phyloP scores from a whole-genome alignment of 2,329 filamentous ascomycete species.

The Geosmithia morbida region DNA sequence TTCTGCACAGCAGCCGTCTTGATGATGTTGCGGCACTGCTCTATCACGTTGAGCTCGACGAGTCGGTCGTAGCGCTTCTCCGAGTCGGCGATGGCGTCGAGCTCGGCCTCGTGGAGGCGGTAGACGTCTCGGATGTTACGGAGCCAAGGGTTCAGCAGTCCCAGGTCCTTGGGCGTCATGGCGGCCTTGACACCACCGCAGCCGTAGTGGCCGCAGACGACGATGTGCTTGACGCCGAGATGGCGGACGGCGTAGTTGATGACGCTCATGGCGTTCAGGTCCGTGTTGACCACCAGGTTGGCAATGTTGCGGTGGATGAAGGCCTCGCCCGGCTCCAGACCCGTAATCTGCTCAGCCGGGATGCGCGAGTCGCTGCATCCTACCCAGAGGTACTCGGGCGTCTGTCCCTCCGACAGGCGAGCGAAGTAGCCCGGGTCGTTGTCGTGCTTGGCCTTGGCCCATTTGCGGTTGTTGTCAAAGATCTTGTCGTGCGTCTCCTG shows the following conservation, averaged over 20 bases:
- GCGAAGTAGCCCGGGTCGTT: slow-evolving; percentile 52
- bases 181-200: slow-evolving; percentile 66
- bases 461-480: slow-evolving; percentile 54
- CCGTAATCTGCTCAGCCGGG: slow-evolving; percentile 78
- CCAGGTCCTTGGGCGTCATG: slow-evolving; percentile 56
- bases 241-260: slow-evolving; percentile 78
- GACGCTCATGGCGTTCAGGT: slow-evolving; percentile 67
- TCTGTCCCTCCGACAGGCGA: slow-evolving; percentile 49
- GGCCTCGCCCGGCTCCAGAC: slow-evolving; percentile 74
- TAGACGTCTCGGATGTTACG: slow-evolving; percentile 64
- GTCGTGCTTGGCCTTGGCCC: slow-evolving; percentile 44
- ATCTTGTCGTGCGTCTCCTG: slow-evolving; percentile 50
- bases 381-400: slow-evolving; percentile 69
- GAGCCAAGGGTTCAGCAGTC: slow-evolving; percentile 60
- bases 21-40: slow-evolving; percentile 65
- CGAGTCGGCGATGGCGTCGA: slow-evolving; percentile 47
- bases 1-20: slow-evolving; percentile 72
- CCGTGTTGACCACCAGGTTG: slow-evolving; percentile 68
- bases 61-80: slow-evolving; percentile 51
- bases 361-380: slow-evolving; percentile 84
- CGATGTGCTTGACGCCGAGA: slow-evolving; percentile 67
- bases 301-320: slow-evolving; percentile 94
- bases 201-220: slow-evolving; percentile 68
- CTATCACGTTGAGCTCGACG: slow-evolving; percentile 70
- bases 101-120: slow-evolving; percentile 54